These are phyloP conservation scores for Crassisporium funariophilum DNA, from an alignment of 768 basidiomycete genomes.

Conservation along the genomic window DNA sequence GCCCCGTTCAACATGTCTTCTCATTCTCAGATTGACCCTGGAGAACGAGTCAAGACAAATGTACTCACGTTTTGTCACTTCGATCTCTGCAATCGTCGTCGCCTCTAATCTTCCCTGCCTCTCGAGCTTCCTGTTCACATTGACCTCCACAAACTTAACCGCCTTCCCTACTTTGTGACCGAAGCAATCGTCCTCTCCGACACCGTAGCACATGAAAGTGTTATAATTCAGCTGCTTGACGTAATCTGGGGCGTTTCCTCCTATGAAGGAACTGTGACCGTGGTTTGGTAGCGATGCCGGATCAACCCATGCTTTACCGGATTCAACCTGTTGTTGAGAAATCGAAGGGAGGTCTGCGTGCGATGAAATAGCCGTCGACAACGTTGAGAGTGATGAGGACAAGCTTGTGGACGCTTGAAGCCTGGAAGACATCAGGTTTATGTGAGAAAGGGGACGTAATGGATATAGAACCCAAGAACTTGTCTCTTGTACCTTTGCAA, in stretches of 20 bases:
- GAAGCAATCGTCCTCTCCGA: slow-evolving; percentile 63
- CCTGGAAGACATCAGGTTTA: slow-evolving; percentile 35
- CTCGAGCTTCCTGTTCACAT: slow-evolving; percentile 46
- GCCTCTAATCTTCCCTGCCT: slow-evolving; percentile 58
- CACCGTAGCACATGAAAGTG: slow-evolving; percentile 71
- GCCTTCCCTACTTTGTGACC: slow-evolving; percentile 61
- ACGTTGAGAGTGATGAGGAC: slow-evolving; percentile 23
- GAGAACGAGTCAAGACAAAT: neutral
- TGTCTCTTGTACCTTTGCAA: slow-evolving; percentile 18
- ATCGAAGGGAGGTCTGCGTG: slow-evolving; percentile 22
- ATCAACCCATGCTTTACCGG: slow-evolving; percentile 59
- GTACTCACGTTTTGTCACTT: slow-evolving; percentile 59
- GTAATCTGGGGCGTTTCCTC: slow-evolving; percentile 63
- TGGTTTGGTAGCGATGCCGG: slow-evolving; percentile 61
- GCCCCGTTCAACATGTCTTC: slow-evolving; percentile 73
- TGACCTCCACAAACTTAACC: slow-evolving; percentile 64
- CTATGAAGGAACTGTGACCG: slow-evolving; percentile 55
- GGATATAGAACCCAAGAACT: slow-evolving; percentile 8
- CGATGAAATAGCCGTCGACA: slow-evolving; percentile 29
- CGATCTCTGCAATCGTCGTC: slow-evolving; percentile 60
- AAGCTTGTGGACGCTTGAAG: slow-evolving; percentile 28
- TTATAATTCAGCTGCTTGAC: slow-evolving; percentile 71
- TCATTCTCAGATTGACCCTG: slow-evolving; percentile 6
- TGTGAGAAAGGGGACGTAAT: slow-evolving; percentile 12
- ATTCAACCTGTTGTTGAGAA: slow-evolving; percentile 23